Conservation (phyloP, 2,329 filamentous ascomycete genomes). For the Penicillium sp. region DNA sequence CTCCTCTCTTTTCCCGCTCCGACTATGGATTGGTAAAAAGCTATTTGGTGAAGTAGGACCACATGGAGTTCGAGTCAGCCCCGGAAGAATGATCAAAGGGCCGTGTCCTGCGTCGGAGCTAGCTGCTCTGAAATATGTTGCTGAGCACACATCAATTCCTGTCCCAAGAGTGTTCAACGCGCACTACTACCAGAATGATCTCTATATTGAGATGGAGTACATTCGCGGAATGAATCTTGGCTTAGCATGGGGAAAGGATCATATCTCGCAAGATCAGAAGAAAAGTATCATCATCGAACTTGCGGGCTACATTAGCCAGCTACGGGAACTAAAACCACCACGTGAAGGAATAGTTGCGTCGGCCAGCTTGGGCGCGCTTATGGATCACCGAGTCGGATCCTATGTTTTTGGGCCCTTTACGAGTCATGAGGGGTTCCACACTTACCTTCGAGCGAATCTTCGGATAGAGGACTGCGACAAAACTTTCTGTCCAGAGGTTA, state of each 20-base stretch:
- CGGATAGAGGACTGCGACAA: neutral
- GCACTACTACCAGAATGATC: neutral
- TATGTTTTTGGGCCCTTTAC: neutral
- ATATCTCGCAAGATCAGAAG: neutral
- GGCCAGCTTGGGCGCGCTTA: neutral
- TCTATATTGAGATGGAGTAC: conserved; percentile 2
- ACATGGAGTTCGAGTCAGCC: conserved; percentile 1
- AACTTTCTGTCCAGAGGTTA: neutral
- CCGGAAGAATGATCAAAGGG: conserved; percentile 2
- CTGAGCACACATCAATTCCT: conserved; percentile 1
- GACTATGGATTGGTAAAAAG: neutral
- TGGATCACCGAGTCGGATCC: neutral
- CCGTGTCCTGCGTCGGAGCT: neutral
- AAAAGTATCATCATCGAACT: neutral
- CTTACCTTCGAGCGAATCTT: neutral
- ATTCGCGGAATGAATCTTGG: neutral
- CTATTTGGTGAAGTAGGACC: neutral
- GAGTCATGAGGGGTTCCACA: neutral
- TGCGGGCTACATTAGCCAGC: neutral
- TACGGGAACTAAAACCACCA: neutral
- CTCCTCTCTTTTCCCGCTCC: neutral
- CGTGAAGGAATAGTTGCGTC: conserved; percentile 3
- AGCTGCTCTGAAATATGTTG: conserved; percentile 2
- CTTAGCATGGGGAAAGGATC: neutral
- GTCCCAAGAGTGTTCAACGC: neutral